These are phyloP conservation scores for Chaetothyriales sp. DNA, from an alignment of 2,329 filamentous ascomycete species.

Conservation along the genomic window DNA sequence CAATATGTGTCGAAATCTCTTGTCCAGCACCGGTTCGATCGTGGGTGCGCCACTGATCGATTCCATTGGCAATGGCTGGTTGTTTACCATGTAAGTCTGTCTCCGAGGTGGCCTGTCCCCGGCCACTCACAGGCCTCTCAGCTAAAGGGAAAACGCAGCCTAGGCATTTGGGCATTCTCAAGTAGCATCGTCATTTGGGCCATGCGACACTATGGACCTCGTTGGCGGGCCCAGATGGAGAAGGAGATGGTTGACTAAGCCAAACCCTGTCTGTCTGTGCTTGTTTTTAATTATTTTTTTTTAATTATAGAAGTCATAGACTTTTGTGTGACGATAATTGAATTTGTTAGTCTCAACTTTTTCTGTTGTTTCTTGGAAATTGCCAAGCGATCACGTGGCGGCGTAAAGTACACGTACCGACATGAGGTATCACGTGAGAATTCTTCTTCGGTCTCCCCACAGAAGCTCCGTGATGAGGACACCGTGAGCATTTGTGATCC, in stretches of 20 bases:
- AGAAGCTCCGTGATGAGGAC: background rate
- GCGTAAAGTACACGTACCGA: too few relatives aligned
- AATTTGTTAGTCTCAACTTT: background rate
- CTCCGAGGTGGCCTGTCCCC: too few relatives aligned
- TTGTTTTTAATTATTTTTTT: too few relatives aligned
- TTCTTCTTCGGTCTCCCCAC: too few relatives aligned
- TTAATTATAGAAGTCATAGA: background rate
- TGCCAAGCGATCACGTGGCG: background rate
- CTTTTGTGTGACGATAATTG: background rate
- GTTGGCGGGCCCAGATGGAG: conserved; percentile 16
- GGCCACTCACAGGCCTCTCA: background rate
- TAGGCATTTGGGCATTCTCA: conserved; percentile 40
- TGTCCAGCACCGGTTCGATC: conserved; percentile 55
- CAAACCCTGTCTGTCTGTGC: background rate
- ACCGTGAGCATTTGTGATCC: background rate
- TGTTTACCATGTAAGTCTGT: conserved; percentile 43
- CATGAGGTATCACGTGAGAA: background rate
- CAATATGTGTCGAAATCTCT: conserved; percentile 67
- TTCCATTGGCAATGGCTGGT: conserved; percentile 59
- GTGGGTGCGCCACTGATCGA: conserved; percentile 56
- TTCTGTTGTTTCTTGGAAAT: background rate
- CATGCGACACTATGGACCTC: conserved; percentile 31
- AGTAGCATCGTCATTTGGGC: conserved; percentile 46
- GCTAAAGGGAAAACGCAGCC: background rate
- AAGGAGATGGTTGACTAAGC: conserved; percentile 3